Percentiles rank a stretch among this genome's conserved stretches.
These are phyloP conservation scores for Serpula lacrymans DNA, from an alignment of 768 basidiomycete genomes.

Conservation along the genomic window DNA sequence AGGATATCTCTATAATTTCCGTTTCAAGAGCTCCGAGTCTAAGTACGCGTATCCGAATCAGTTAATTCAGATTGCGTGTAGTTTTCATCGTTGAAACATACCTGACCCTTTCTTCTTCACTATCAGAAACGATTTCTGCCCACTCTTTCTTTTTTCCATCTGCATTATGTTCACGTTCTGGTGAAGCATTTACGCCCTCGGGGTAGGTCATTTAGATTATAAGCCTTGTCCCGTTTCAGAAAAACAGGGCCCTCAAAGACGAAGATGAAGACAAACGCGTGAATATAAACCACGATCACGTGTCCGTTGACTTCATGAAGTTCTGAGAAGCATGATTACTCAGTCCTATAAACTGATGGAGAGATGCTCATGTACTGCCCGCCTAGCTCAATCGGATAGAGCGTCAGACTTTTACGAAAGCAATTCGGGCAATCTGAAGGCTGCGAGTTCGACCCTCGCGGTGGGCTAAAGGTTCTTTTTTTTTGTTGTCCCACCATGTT, in stretches of 20 bases:
- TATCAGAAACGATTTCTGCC: conserved; percentile 42
- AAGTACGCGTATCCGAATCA: not conserved
- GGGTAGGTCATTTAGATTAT: too few species aligned
- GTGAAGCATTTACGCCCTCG: too few species aligned
- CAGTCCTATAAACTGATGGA: too few species aligned
- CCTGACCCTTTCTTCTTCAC: conserved; percentile 44
- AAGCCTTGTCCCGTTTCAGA: too few species aligned
- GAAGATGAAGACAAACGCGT: too few species aligned
- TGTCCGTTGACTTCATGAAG: too few species aligned
- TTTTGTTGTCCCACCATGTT: too few species aligned
- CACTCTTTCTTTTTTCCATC: too few species aligned
- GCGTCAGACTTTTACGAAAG: conserved; percentile 52
- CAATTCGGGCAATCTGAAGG: conserved; percentile 33
- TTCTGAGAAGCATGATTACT: too few species aligned
- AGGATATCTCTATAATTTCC: conserved; percentile 56
- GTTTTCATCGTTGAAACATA: conserved; percentile 13
- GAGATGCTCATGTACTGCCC: conserved; percentile 22
- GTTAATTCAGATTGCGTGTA: not conserved
- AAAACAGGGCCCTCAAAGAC: too few species aligned
- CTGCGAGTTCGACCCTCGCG: conserved; percentile 48
- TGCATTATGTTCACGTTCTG: too few species aligned
- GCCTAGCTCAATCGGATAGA: conserved; percentile 53
- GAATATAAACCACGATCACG: too few species aligned
- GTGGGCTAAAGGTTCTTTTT: conserved; percentile 21
- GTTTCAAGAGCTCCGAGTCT: conserved; percentile 6